These are phyloP conservation scores for Flammula alnicola DNA, from an alignment of 1,284 basidiomycete genomes.

Conservation along the genomic window DNA sequence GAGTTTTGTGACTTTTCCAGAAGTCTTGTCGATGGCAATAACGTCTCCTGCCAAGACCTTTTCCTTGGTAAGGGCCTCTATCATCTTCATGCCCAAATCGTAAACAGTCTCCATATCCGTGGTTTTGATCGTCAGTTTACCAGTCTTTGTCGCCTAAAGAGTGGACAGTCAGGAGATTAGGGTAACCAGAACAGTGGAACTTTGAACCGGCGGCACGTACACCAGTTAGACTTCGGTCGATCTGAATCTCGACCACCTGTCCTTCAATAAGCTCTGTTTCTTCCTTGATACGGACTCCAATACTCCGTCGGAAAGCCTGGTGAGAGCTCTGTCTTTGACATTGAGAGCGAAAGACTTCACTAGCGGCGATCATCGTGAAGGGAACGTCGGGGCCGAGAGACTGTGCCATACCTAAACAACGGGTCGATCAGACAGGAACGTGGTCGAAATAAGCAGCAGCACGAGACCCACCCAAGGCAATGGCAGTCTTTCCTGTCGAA, in stretches of 20 bases:
- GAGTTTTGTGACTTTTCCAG: slow-evolving; percentile 96
- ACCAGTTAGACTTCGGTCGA: slow-evolving; percentile 95
- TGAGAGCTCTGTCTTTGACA: slow-evolving; percentile 98
- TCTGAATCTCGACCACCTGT: slow-evolving; percentile 98
- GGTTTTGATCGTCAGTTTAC: slow-evolving; percentile 96
- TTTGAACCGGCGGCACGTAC: slow-evolving; percentile 54
- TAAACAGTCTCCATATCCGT: slow-evolving; percentile 99
- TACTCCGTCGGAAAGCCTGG: slow-evolving; percentile 96
- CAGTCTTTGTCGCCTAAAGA: slow-evolving; percentile 92
- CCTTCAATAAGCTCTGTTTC: slow-evolving; percentile 98
- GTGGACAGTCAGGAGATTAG: slow-evolving; percentile 4
- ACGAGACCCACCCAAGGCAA: slow-evolving; percentile 77
- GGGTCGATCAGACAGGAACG: slow-evolving; percentile 8
- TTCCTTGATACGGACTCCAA: slow-evolving; percentile 97
- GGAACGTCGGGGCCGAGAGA: slow-evolving; percentile 93
- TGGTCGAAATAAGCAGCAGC: not conserved
- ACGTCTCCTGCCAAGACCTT: slow-evolving; percentile 97
- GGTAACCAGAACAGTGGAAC: slow-evolving; percentile 15
- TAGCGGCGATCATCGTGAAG: slow-evolving; percentile 96
- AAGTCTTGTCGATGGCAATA: slow-evolving; percentile 95
- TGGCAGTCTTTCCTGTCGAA: slow-evolving; percentile 96
- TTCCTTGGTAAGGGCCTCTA: slow-evolving; percentile 95
- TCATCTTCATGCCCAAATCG: slow-evolving; percentile 99
- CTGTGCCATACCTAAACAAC: slow-evolving; percentile 87
- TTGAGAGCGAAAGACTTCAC: slow-evolving; percentile 97